Evolutionary conservation across 768 basidiomycete species (phyloP).

Genomic region (Ramaria sp.): DNA sequence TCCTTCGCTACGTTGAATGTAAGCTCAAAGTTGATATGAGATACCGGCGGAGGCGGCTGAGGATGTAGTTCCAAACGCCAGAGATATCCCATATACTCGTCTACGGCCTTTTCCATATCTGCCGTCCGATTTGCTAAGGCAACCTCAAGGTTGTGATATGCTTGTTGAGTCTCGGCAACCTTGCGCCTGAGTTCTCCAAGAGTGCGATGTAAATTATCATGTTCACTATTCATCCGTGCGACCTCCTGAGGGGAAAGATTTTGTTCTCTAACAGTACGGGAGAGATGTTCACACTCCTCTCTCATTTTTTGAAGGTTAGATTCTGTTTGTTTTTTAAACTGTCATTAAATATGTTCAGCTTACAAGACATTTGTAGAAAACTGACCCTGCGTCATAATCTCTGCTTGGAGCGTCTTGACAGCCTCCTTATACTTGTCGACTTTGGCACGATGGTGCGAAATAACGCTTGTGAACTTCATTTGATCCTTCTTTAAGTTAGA

Average conservation of each 20-base stretch:
- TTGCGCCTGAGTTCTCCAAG: conserved; percentile 71
- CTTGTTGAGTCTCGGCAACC: conserved; percentile 61
- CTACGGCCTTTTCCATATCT: conserved; percentile 72
- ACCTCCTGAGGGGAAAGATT: conserved; percentile 91
- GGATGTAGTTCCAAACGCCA: conserved; percentile 71
- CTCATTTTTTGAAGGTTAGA: conserved; percentile 52
- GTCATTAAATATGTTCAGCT: not conserved
- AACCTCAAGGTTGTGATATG: conserved; percentile 74
- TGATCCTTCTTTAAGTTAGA: conserved; percentile 59
- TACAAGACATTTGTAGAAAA: not conserved
- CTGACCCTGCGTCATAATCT: conserved; percentile 46
- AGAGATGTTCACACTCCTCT: conserved; percentile 51
- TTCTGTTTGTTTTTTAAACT: conserved; percentile 27
- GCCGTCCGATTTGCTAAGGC: conserved; percentile 69
- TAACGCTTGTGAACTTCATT: conserved; percentile 68
- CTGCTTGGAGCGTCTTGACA: conserved; percentile 54
- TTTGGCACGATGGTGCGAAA: conserved; percentile 41
- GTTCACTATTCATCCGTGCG: conserved; percentile 80
- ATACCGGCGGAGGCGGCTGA: conserved; percentile 57
- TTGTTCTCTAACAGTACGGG: conserved; percentile 66
- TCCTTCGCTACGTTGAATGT: conserved; percentile 72
- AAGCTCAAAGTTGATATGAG: conserved; percentile 66
- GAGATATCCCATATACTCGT: conserved; percentile 66
- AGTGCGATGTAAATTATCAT: conserved; percentile 63
- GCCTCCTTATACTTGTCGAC: conserved; percentile 8